Base-by-base conservation (phyloP, 352 stramenopile genomes). In the Phytophthora pini region DNA sequence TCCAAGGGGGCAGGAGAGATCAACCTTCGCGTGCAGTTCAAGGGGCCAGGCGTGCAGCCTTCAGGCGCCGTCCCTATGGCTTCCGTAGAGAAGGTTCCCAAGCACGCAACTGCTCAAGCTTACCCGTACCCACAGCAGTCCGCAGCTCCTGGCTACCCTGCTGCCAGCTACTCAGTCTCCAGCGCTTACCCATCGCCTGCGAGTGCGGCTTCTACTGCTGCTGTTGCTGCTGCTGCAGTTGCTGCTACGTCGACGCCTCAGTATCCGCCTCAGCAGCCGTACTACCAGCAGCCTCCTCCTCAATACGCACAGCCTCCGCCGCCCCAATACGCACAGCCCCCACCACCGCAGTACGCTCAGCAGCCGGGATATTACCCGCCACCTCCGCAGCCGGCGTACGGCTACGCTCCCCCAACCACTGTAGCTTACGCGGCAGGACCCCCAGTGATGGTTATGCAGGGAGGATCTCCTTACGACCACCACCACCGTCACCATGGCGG, bases 21-120 rank as follows among this genome's bases (percentile, higher is more conserved):
- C 68, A 95, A 95, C 45, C 69, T 95, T 31, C 84, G 87, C 20
- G 72, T 95, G 8, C 87, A 95, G 62, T 82, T 87, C 54, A 67
- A 87, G 43, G 72, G 80, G 4, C 49, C 65, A 7, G 72, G 60
- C 10, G 45, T 56, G 40, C 70, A 79, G 22, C n/a, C 64, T 5
- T 34, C 45, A 1, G 43, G 46, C 12, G 50, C 65, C 1, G 61
- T 44, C 7, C 59, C 70, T 7, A 39, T 62, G 5, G 57, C 39
- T 6, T 68, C 69, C 1, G 52, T 39, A 1, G 50, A 57, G 22
- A 74, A 78, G 24, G 62, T 52, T 4, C 41, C 54, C n/a, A 69
- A 82, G 40, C 65, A 69, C 15, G 27, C 56, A 4, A 46, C 60
- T 27, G 56, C 59, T 22, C 70, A 76, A 31, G 61, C 55, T 5